These are phyloP conservation scores for Hygrophoropsis aurantiaca DNA, from an alignment of 768 basidiomycete species.

Conservation along the genomic window DNA sequence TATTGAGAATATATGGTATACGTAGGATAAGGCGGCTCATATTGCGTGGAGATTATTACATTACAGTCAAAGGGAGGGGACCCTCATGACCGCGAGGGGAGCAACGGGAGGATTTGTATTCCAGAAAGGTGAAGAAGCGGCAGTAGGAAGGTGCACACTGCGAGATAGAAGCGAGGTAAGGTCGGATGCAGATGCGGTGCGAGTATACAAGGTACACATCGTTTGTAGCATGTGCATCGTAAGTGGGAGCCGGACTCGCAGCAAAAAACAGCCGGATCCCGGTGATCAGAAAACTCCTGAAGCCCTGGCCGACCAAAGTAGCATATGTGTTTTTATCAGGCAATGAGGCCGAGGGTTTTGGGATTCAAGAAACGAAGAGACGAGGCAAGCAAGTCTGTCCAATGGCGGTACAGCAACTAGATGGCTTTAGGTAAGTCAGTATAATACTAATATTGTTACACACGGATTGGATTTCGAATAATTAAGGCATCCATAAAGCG, in stretches of 20 bases:
- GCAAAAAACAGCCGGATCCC: conserved; percentile 19
- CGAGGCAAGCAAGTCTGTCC: neutral
- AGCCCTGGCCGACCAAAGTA: conserved; percentile 16
- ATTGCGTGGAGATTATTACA: too few species aligned
- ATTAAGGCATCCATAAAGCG: conserved; percentile 5
- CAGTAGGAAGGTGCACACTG: conserved; percentile 10
- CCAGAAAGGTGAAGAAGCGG: too few species aligned
- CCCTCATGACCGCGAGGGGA: too few species aligned
- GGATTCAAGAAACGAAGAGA: conserved; percentile 28
- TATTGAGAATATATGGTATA: too few species aligned
- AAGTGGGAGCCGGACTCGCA: conserved; percentile 15
- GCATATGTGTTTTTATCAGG: conserved; percentile 14
- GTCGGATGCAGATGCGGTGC: conserved; percentile 19
- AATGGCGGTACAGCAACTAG: conserved; percentile 19
- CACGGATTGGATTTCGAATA: conserved; percentile 18
- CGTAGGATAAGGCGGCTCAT: too few species aligned
- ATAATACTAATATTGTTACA: conserved; percentile 35
- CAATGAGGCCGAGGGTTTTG: conserved; percentile 8
- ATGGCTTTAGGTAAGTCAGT: conserved; percentile 30
- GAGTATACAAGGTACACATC: conserved; percentile 21
- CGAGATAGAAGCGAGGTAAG: conserved; percentile 12
- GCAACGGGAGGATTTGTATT: too few species aligned
- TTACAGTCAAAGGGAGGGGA: too few species aligned
- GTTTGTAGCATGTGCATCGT: conserved; percentile 14
- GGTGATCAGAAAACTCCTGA: conserved; percentile 13